Conservation (phyloP, 2,329 filamentous ascomycete genomes). For the Lojkania enalia region DNA sequence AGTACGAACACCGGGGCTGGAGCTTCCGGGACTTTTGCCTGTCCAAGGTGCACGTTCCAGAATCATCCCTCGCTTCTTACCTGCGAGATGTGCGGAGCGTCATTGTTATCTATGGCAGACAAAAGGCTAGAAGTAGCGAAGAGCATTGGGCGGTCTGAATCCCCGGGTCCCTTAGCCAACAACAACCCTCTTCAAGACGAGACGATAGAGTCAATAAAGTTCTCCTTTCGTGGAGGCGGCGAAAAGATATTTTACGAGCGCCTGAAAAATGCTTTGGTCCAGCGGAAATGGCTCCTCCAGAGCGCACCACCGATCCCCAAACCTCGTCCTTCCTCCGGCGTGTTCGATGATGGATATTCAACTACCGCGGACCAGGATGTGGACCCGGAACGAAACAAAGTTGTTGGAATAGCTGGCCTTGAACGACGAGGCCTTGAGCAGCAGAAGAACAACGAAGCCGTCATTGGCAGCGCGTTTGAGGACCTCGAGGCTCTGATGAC, state of each 20-base stretch:
- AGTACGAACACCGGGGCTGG: constrained; percentile 2
- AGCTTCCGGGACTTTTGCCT: constrained; percentile 47
- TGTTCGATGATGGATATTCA: constrained; percentile 34
- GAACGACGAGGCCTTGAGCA: constrained; percentile 83
- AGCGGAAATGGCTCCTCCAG: constrained; percentile 93
- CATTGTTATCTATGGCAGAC: constrained; percentile 61
- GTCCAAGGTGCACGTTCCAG: constrained; percentile 87
- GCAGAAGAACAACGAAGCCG: constrained; percentile 87
- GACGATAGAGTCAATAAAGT: constrained; percentile 75
- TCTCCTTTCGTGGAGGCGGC: constrained; percentile 88
- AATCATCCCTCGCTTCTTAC: constrained; percentile 85
- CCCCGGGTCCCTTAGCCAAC: constrained; percentile 71
- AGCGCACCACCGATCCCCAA: constrained; percentile 85
- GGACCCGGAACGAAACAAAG: constrained; percentile 52
- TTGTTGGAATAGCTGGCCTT: constrained; percentile 87
- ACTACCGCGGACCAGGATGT: constrained; percentile 22
- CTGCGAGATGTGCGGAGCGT: constrained; percentile 89
- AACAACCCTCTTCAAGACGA: constrained; percentile 56
- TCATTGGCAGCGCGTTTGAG: constrained; percentile 93
- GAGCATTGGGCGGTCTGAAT: constrained; percentile 62
- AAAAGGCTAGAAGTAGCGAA: constrained; percentile 48
- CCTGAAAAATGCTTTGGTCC: constrained; percentile 82
- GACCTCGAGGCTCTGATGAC: constrained; percentile 97
- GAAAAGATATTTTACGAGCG: constrained; percentile 89
- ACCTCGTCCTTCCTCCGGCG: constrained; percentile 48